Conservation (phyloP, 306 rosid genomes). For the Vigna unguiculata region DNA sequence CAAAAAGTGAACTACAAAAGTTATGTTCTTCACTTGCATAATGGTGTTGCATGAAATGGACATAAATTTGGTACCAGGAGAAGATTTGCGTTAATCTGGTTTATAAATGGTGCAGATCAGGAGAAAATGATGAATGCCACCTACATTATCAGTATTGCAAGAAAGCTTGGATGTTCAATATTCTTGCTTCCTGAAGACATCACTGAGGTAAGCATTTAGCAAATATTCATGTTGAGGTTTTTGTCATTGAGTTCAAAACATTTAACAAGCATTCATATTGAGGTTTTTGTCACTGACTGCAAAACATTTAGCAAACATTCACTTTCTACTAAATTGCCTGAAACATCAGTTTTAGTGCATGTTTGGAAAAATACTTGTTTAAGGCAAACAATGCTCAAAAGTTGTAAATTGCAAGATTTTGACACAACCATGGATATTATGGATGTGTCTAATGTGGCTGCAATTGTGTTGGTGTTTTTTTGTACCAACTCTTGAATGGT, state of each 20-base stretch:
- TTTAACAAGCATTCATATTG: background rate
- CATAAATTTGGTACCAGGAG: background rate
- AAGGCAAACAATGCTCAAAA: background rate
- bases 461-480: background rate
- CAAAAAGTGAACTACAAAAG: slow-evolving; percentile 10
- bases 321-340: background rate
- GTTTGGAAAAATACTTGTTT: background rate
- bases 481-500: background rate
- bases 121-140: slow-evolving; percentile 98
- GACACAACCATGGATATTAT: too few relatives aligned
- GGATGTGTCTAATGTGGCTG: too few relatives aligned
- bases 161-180: slow-evolving; percentile 98
- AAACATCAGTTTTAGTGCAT: background rate
- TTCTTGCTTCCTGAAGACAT: slow-evolving; percentile 97
- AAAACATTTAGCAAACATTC: background rate
- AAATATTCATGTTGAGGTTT: background rate
- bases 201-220: slow-evolving; percentile 64
- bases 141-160: slow-evolving; percentile 95
- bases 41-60: background rate
- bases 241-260: background rate
- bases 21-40: background rate
- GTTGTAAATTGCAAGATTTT: too few relatives aligned
- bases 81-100: background rate
- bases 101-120: slow-evolving; percentile 60
- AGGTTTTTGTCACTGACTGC: background rate